phyloP scores from a whole-genome alignment of 2,329 filamentous ascomycete species.

The Cladobotryum protrusum region DNA sequence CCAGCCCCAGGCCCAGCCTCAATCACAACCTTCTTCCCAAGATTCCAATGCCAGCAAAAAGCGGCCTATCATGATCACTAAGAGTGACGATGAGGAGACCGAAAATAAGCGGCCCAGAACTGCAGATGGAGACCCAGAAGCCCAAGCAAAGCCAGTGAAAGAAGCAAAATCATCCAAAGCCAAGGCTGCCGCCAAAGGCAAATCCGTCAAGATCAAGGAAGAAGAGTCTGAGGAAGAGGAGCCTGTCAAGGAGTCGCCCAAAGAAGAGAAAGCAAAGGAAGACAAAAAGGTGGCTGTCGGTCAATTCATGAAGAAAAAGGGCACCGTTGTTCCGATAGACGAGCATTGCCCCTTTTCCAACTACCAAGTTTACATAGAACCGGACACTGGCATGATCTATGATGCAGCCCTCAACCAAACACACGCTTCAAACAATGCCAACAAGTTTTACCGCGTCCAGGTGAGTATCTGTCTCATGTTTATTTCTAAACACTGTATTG shows the following conservation, averaged over 20 bases:
- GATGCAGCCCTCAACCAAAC: constrained; percentile 78
- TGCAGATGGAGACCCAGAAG: constrained; percentile 18
- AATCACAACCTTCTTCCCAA: no score
- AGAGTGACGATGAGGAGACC: constrained; percentile 6
- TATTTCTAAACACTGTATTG: not conserved
- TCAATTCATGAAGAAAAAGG: constrained; percentile 42
- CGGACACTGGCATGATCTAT: constrained; percentile 57
- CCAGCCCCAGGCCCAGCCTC: constrained; percentile 4
- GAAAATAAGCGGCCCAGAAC: constrained; percentile 14
- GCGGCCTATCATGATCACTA: constrained; percentile 15
- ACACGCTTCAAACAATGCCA: constrained; percentile 65
- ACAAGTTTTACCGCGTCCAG: constrained; percentile 78
- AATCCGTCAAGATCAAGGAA: constrained; percentile 17
- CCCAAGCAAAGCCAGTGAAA: constrained; percentile 29
- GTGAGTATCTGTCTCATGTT: constrained; percentile 28
- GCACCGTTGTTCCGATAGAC: constrained; percentile 46
- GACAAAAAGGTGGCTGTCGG: constrained; percentile 34
- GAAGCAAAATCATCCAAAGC: constrained; percentile 22
- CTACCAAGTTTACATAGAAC: constrained; percentile 59
- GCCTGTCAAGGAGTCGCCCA: constrained; percentile 7
- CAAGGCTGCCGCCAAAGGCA: no score
- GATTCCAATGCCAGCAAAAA: constrained; percentile 17
- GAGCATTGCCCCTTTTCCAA: constrained; percentile 31
- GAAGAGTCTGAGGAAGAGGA: constrained; percentile 19
- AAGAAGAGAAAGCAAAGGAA: constrained; percentile 24